A percentile compares a stretch with the other conserved stretches of the same genome.
These are phyloP conservation scores for Aphanomyces invadans DNA, from an alignment of 352 stramenopile genomes.

Conservation along the genomic window DNA sequence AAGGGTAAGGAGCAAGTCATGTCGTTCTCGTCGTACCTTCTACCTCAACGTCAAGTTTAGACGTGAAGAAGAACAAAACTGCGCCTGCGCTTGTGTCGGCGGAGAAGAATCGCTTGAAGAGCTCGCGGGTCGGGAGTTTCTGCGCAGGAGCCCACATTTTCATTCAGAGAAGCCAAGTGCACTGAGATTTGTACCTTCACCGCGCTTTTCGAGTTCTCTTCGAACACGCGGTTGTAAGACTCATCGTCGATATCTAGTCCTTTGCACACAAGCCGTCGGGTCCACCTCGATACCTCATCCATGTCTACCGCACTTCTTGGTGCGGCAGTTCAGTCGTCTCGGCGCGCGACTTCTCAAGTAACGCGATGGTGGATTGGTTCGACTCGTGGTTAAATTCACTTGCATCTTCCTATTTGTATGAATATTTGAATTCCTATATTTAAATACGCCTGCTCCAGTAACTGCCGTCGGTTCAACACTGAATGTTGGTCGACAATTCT, in stretches of 20 bases:
- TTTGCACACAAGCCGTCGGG: constrained; percentile 17
- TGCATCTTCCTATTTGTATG: neutral
- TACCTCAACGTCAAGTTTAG: constrained; percentile 54
- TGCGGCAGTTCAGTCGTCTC: neutral
- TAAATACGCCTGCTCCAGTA: neutral
- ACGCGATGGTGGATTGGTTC: neutral
- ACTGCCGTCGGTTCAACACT: neutral
- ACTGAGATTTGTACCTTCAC: neutral
- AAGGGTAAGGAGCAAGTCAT: no score
- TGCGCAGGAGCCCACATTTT: neutral
- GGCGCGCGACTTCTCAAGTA: constrained; percentile 11
- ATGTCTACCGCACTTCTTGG: neutral
- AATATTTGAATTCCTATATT: neutral
- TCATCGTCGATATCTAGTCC: constrained; percentile 23
- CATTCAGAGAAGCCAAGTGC: neutral
- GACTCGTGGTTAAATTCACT: neutral
- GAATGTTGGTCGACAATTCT: constrained; percentile 10
- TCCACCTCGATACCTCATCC: constrained; percentile 21
- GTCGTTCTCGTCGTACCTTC: constrained; percentile 33
- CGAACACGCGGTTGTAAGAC: constrained; percentile 24
- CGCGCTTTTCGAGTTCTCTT: constrained; percentile 17
- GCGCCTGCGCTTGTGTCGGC: constrained; percentile 45
- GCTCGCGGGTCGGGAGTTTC: constrained; percentile 17
- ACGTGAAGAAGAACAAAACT: constrained; percentile 69
- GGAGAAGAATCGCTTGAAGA: constrained; percentile 42